Evolutionary conservation across 2,329 filamentous ascomycete genomes (phyloP), one percentile per base, ranked within the genome.

Genomic region (Pezicula radicicola): DNA sequence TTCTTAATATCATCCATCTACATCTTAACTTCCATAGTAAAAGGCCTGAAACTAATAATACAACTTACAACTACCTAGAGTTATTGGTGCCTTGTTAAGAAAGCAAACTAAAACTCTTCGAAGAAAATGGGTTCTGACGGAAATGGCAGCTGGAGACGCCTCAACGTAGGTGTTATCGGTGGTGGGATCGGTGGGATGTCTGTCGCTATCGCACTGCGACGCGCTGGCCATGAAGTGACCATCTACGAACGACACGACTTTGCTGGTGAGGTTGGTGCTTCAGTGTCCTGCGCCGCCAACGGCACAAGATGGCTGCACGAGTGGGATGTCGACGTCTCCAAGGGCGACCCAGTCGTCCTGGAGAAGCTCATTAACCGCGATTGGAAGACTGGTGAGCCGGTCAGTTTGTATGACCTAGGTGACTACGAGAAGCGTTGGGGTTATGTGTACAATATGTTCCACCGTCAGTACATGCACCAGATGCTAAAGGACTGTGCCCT

Each of bases 281-380:
- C 83, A 0, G 76, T 85, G 0, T 84, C 80, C 0, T 87, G 83
- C 59, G 84, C 84, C 1, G 83, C 84, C 6, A 88, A 88, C 59
- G 84, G 84, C 10, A 84, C 84, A 1, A 75, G 82, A 33, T 88
- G 83, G 83, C 70, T 88, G 10, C 78, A 84, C 55, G 82, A 86
- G 63, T 88, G 84, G 84, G 71, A 71, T 0, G 81, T 87, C 2
- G 81, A 88, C 58, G 71, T 87, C 1, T 71, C 69, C 12, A 81
- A 80, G 62, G 84, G 83, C 3, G 80, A 87, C 51, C 83, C 83
- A 0, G 84, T 88, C 3, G 71, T 87, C 0, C 68, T 88, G 46
- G 75, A 73, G 66, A 82, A 81, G 62, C 75, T 88, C 47, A 87
- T 88, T 70, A 86, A 84, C 67, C 77, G 80, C 2, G 83, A 87